A percentile compares a stretch with the other conserved stretches of the same genome.
Conservation (phyloP, 1,284 basidiomycete species). For the Gymnopus androsaceus region DNA sequence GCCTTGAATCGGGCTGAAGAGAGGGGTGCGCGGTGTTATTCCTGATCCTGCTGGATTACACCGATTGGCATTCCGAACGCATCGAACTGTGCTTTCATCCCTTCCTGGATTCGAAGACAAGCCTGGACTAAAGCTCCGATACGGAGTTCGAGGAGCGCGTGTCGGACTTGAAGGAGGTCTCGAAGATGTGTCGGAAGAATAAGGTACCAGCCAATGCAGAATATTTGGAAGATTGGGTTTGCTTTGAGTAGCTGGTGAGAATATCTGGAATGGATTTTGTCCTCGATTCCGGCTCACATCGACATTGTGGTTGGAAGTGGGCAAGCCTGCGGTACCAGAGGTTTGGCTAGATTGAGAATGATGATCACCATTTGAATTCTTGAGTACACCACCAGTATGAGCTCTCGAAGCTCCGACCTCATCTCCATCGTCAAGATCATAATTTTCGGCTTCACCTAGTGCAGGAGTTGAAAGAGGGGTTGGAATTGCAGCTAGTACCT, state of each 20-base stretch:
- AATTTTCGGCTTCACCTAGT: background rate
- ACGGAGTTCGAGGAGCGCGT: background rate
- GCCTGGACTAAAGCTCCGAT: background rate
- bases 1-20: no score
- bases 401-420: no score
- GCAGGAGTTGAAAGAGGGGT: background rate
- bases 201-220: background rate
- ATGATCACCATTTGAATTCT: no score
- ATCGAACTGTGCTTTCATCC: background rate
- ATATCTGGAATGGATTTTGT: background rate
- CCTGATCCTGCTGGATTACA: no score
- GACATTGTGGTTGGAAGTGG: no score
- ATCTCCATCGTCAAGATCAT: no score
- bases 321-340: no score
- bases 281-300: background rate
- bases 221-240: background rate
- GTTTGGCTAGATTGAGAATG: no score
- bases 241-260: background rate
- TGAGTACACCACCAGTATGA: no score
- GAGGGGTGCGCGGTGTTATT: no score
- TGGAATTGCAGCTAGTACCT: conserved; percentile 11
- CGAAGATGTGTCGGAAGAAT: background rate
- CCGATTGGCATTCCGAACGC: no score
- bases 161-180: background rate
- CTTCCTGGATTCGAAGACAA: background rate